phyloP scores from a whole-genome alignment of 2,329 filamentous ascomycete species.

The Penicillium sp. region DNA sequence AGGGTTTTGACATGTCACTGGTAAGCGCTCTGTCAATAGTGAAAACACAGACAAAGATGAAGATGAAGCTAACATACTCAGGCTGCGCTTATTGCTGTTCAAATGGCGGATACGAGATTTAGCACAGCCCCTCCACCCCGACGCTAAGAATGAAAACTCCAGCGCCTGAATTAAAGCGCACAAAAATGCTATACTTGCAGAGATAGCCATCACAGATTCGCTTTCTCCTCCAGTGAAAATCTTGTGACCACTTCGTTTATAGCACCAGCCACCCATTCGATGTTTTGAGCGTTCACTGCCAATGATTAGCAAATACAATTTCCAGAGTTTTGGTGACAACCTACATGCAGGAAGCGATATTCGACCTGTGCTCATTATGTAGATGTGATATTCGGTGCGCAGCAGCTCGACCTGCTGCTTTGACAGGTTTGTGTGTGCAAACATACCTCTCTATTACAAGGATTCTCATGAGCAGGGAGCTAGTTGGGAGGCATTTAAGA shows the following conservation, averaged over 20 bases:
- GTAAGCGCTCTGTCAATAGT: constrained; percentile 1
- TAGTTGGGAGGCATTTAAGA: not conserved
- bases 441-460: not conserved
- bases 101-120: constrained; percentile 7
- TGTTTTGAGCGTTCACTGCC: not conserved
- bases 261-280: not conserved
- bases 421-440: not conserved
- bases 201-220: not conserved
- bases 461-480: not conserved
- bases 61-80: not conserved
- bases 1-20: constrained; percentile 14
- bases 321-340: not conserved
- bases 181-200: not conserved
- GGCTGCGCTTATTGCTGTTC: constrained; percentile 3
- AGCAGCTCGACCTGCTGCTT: not conserved
- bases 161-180: not conserved
- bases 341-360: not conserved
- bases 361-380: not conserved
- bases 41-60: too few relatives aligned
- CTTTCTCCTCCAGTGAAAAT: not conserved
- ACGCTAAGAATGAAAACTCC: not conserved
- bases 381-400: not conserved
- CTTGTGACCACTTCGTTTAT: not conserved
- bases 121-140: constrained; percentile 1
- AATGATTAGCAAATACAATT: not conserved